A percentile compares a stretch with the other conserved stretches of the same genome.
These are phyloP conservation scores for Penicillium sp. DNA, from an alignment of 2,329 filamentous ascomycete species.

Conservation along the genomic window DNA sequence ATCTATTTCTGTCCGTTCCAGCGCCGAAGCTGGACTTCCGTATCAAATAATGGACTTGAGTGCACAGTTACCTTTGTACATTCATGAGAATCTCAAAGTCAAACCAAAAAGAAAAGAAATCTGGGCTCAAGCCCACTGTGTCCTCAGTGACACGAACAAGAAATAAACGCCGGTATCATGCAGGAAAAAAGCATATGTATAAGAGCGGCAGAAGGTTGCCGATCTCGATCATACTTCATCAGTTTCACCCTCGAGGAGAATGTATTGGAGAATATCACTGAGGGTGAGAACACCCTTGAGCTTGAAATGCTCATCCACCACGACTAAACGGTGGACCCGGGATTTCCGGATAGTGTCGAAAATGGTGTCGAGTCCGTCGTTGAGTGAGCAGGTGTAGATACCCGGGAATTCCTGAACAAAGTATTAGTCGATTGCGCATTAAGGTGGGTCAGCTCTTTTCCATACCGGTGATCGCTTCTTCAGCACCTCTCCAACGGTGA, in stretches of 20 bases:
- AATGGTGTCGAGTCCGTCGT: conserved; percentile 90
- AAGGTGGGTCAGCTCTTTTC: conserved; percentile 6
- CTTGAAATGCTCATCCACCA: conserved; percentile 85
- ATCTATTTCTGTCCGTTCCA: conserved; percentile 32
- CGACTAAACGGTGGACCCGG: conserved; percentile 86
- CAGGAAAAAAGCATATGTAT: conserved; percentile 29
- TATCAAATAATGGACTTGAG: neutral
- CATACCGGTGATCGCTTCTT: conserved; percentile 76
- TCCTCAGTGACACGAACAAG: neutral
- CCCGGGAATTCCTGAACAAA: conserved; percentile 75
- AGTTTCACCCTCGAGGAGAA: conserved; percentile 77
- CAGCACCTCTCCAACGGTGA: conserved; percentile 84
- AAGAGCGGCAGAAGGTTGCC: conserved; percentile 1
- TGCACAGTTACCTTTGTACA: conserved; percentile 29
- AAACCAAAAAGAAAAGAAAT: conserved; percentile 1
- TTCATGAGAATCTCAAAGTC: conserved; percentile 21
- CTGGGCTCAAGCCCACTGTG: neutral
- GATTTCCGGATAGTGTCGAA: conserved; percentile 97
- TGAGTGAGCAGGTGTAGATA: conserved; percentile 91
- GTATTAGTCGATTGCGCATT: conserved; percentile 4
- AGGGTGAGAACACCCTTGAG: conserved; percentile 88
- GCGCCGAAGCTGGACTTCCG: conserved; percentile 8
- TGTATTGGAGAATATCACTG: conserved; percentile 95
- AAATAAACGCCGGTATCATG: conserved; percentile 37
- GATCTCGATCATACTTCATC: conserved; percentile 46